Conservation (phyloP, 202 grass and related monocot genomes). For the Tripidium arundinaceum region DNA sequence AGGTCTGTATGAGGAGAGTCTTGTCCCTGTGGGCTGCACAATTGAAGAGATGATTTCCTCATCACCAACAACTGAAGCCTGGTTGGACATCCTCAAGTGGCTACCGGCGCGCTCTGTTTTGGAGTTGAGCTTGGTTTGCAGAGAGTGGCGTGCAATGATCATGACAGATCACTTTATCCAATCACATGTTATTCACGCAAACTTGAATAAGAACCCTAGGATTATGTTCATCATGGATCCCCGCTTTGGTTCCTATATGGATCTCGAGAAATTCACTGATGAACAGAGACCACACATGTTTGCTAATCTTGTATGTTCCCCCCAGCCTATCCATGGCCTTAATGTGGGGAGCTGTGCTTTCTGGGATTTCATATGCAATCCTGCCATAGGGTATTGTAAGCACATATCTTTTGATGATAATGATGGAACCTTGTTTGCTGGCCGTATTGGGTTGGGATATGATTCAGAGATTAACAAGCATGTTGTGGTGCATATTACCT, state of each 20-base stretch:
- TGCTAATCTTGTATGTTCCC: background rate
- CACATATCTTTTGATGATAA: background rate
- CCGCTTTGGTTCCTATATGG: background rate
- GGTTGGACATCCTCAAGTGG: constrained; percentile 26
- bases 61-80: constrained; percentile 14
- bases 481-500: background rate
- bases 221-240: constrained; percentile 12
- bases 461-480: background rate
- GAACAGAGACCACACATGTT: too few relatives aligned
- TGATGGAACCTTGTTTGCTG: constrained; percentile 4
- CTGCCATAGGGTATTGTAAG: background rate
- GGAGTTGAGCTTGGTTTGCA: constrained; percentile 7
- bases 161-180: background rate
- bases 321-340: constrained; percentile 22
- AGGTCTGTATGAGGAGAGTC: constrained; percentile 25
- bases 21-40: background rate
- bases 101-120: background rate
- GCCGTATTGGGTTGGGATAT: constrained; percentile 17
- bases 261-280: background rate
- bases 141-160: background rate
- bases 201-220: constrained; percentile 14
- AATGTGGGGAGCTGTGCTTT: background rate
- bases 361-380: constrained; percentile 28
- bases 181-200: constrained; percentile 15
- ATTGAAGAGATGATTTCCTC: background rate